Evolutionary conservation across 2,329 filamentous ascomycete species (phyloP), one percentile per base, ranked within the genome.

Genomic region (Neonectria neomacrospora): DNA sequence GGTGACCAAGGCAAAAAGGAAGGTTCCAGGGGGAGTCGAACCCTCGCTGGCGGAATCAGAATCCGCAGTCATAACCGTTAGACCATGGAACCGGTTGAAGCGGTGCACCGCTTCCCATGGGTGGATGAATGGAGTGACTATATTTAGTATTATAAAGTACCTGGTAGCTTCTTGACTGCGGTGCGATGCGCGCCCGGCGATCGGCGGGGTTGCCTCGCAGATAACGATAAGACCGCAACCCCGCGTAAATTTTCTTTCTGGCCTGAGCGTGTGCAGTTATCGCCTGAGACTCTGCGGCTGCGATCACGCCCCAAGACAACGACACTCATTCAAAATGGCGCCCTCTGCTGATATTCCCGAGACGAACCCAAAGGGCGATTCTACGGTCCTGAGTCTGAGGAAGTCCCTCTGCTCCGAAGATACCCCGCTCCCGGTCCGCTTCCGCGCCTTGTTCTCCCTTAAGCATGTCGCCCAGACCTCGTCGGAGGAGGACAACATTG

Each of bases 361-460:
- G 22, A 54, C 56, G 32, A 51, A 62, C 39, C 50, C 28, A 22
- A 76, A 74, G 71, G 60, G 71, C 48, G 74, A 68, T 34, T 54
- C 80, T 11, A 89, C 87, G 48, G 85, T 93, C 70, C 74, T 82
- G 60, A 82, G 85, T 62, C 86, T 96, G 55, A 90, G 93, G 75
- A 86, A 91, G 74, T 91, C 90, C 63, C 88, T 99, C 64, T 90
- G 86, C 73, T 91, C 91, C 52, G 96, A 98, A 82, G 81, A 86
- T 14, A 91, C 92, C 66, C 89, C 94, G 48, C 91, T 99, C 58
- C 91, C 94, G 41, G 86, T 93, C 67, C 93, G 96, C 67, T 99
- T 98, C 81, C 93, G 96, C 73, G 95, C 96, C 45, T 91, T 99
- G 72, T 99, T 99, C 83, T 97, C 95, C 18, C 89, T 99, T 64